These are phyloP conservation scores for Globisporangium camurandrum DNA, from an alignment of 352 stramenopile species.

Conservation along the genomic window DNA sequence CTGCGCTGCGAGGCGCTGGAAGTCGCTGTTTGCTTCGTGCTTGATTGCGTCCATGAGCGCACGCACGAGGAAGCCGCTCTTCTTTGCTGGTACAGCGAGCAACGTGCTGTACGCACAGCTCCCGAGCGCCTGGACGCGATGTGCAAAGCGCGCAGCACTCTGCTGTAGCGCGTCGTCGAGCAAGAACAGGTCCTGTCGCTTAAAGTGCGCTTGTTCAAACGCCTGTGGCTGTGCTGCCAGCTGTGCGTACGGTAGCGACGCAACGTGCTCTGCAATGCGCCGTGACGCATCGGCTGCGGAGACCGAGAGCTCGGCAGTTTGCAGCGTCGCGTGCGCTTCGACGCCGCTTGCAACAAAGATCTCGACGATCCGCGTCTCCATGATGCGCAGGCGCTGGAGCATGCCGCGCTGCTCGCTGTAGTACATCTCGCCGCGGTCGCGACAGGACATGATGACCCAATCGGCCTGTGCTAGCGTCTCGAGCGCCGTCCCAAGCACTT, in stretches of 20 bases:
- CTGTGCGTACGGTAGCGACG: slow-evolving; percentile 39
- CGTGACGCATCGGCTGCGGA: slow-evolving; percentile 43
- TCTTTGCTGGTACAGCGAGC: slow-evolving; percentile 50
- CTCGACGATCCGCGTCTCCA: slow-evolving; percentile 45
- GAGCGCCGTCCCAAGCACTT: slow-evolving; percentile 18
- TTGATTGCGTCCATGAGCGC: slow-evolving; percentile 79
- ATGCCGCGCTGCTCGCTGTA: slow-evolving; percentile 49
- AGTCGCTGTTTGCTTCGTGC: slow-evolving; percentile 33
- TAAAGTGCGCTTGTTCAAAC: slow-evolving; percentile 70
- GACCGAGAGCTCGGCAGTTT: neutral
- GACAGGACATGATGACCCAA: slow-evolving; percentile 26
- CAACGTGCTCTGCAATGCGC: slow-evolving; percentile 53
- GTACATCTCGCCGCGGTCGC: slow-evolving; percentile 16
- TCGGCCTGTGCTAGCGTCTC: slow-evolving; percentile 32
- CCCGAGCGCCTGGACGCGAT: slow-evolving; percentile 55
- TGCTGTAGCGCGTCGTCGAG: slow-evolving; percentile 63
- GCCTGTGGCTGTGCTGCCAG: slow-evolving; percentile 21
- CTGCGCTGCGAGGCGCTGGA: slow-evolving; percentile 36
- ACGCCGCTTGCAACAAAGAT: slow-evolving; percentile 36
- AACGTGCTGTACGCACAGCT: slow-evolving; percentile 51
- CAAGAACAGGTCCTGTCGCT: slow-evolving; percentile 75
- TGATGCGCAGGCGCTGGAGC: slow-evolving; percentile 39
- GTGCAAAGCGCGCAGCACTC: slow-evolving; percentile 36
- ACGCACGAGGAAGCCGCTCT: slow-evolving; percentile 71
- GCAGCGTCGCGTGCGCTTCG: neutral